Evolutionary conservation across 148 eudicot species (phyloP), one percentile per base, ranked within the genome.

Genomic region (Cornus florida): DNA sequence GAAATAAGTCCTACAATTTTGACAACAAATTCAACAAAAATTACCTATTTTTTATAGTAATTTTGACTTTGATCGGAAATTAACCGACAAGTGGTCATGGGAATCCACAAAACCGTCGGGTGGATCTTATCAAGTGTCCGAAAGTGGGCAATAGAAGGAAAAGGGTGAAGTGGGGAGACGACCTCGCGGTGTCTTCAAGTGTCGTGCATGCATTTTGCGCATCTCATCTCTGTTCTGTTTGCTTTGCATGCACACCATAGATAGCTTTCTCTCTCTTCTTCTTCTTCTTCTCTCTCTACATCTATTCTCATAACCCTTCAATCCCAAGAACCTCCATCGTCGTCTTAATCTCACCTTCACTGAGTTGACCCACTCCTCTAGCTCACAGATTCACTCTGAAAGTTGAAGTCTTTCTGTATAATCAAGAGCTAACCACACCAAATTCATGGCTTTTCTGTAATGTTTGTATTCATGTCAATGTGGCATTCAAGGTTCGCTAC

Each of bases 141-240:
- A 77, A 68, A 6, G 13, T 35, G 24, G 64, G 64, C 64, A 35
- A 35, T 32, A 62, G 56, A 66, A 31, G 43, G 57, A 39, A 2
- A 2, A 39, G 50, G 5, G 38, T 1, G 3, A 6, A 9, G 38
- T 4, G 19, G 22, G 23, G 41, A 77, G 78, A 76, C 23, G 77
- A 74, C 77, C 77, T 74, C 48, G 62, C 71, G 28, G 38, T 76
- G 71, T 65, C 79, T 67, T 77, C 73, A 67, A 77, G 64, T 83
- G 86, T 84, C 86, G 81, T 84, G 86, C 86, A 84, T 84, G 86
- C 86, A 78, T 77, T 76, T 78, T 81, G 69, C 75, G 79, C 83
- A 72, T 35, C 38, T 76, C 28, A 28, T 28, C 28, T 28, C 28
- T 28, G 28, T 0, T 28, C 80, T 70, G 64, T 73, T 72, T 80